Conservation (phyloP, 192 early-diverging fungal genomes). For the Oehlia diaphana region DNA sequence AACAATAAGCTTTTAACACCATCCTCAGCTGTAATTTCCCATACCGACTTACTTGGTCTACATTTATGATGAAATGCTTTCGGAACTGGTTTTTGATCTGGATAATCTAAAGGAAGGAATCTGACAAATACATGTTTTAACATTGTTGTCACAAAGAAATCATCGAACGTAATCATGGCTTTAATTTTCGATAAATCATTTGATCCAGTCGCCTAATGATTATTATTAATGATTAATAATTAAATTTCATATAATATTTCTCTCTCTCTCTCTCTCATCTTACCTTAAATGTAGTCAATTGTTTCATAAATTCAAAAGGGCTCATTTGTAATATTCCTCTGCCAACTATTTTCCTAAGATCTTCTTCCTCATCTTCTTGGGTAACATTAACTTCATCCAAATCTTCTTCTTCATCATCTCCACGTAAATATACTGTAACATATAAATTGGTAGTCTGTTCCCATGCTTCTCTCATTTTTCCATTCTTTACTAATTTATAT, state of each 20-base stretch:
- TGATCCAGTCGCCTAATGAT: slow-evolving; percentile 27
- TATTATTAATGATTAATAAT: not conserved
- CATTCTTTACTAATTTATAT: slow-evolving; percentile 37
- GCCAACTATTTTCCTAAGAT: slow-evolving; percentile 36
- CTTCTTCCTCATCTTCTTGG: slow-evolving; percentile 32
- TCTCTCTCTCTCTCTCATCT: not conserved
- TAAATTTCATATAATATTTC: not conserved
- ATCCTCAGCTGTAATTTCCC: slow-evolving; percentile 36
- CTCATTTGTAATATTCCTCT: slow-evolving; percentile 38
- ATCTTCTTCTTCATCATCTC: not conserved
- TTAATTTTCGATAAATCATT: slow-evolving; percentile 19
- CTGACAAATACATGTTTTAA: slow-evolving; percentile 34
- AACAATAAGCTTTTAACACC: slow-evolving; percentile 35
- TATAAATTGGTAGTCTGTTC: slow-evolving; percentile 38
- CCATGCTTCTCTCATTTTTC: slow-evolving; percentile 39
- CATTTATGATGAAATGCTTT: slow-evolving; percentile 32
- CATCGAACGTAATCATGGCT: slow-evolving; percentile 29
- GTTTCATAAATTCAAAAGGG: slow-evolving; percentile 33
- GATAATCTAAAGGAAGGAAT: slow-evolving; percentile 41
- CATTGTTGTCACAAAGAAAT: slow-evolving; percentile 25
- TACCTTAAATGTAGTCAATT: slow-evolving; percentile 36
- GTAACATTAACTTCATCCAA: slow-evolving; percentile 28
- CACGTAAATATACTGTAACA: slow-evolving; percentile 38
- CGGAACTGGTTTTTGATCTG: slow-evolving; percentile 11
- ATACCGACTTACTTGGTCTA: slow-evolving; percentile 19